Base-by-base conservation (phyloP, 768 basidiomycete species). In the Pleurotus eryngii region DNA sequence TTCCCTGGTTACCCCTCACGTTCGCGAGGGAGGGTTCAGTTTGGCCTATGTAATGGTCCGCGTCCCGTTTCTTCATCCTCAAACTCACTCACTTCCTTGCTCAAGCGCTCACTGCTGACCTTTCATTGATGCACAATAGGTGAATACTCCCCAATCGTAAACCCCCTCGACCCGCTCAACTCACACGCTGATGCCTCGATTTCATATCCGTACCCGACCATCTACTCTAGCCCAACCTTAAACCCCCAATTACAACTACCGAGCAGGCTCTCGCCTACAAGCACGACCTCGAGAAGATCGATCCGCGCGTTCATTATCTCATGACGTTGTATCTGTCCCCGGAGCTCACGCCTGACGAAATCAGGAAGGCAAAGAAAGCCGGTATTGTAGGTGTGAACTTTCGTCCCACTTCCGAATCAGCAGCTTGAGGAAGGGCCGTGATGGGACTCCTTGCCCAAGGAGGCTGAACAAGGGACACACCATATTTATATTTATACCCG, bases 301-400 rank as follows among this genome's bases (percentile, higher is more conserved):
- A 92, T 48, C 83, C 91, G 12, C 72, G 74, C 55, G 85, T 90
- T 15, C 85, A 94, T 71, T 96, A 92, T 75, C 78, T 99, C 24
- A 96, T 98, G 92, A 96, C 95, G 1, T 78, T 99, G 43, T 99
- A 98, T 73, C 83, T 99, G n/a, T 91, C 89, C 39, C 88, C 89
- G 0, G 87, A 90, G 49, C 82, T 98, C 57, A 96, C 94, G 2
- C 92, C 94, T 4, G 87, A 88, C 17, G 94, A 97, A 67, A 87
- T 98, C 64, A 81, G 82, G 65, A 95, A 92, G 71, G 97, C 96
- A 11, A 89, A 88, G 55, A 72, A 77, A 37, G 89, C 90, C 15
- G 96, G 97, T 17, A 83, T 99, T 60, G 82, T 81, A 46, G 92
- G 79, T 78, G 56, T 39, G 74, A 61, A 39, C 11, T 35, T 35